Evolutionary conservation across 129 eudicot genomes (phyloP), one percentile per base, ranked within the genome.

Genomic region (Centaurea solstitialis): DNA sequence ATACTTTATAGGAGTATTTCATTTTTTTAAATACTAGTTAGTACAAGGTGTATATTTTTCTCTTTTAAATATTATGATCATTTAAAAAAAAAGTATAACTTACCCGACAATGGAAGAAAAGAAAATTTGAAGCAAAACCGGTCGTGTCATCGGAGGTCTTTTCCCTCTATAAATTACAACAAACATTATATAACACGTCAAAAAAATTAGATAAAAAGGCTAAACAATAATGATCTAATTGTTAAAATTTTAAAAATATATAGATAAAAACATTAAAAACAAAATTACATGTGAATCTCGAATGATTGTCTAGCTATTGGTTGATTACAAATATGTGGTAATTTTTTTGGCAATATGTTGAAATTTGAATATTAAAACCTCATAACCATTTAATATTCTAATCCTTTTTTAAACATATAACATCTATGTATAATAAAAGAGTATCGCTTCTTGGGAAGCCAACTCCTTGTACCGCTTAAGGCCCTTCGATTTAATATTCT

Each of bases 31-130:
- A 50, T 15, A n/a, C n/a, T n/a, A n/a, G n/a, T n/a, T n/a, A n/a
- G n/a, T n/a, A n/a, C n/a, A n/a, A n/a, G n/a, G n/a, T n/a, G n/a
- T n/a, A n/a, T n/a, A 13, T 50, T 50, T 50, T 50, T 50, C 18
- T 1, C 62, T 13, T 50, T 15, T 15, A 50, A 50, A 15, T n/a
- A 21, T 17, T 53, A 53, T 1, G 8, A 53, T 9, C 18, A 53
- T 53, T 53, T n/a, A n/a, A 0, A 53, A 57, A 17, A 22, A 57
- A 57, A 57, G 9, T 57, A 5, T 6, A 50, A 85, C 87, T 90
- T 74, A 93, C 98, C 98, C 98, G 4, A 93, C 81, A 9, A 85
- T 61, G 30, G 98, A 93, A 47, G 84, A 91, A 35, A 86, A 47
- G 77, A 88, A 91, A 22, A 93, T 76, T 72, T 91, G 94, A 72